Evolutionary conservation across 2,329 filamentous ascomycete species (phyloP), one percentile per base, ranked within the genome.

Genomic region (Cladobotryum protrusum): DNA sequence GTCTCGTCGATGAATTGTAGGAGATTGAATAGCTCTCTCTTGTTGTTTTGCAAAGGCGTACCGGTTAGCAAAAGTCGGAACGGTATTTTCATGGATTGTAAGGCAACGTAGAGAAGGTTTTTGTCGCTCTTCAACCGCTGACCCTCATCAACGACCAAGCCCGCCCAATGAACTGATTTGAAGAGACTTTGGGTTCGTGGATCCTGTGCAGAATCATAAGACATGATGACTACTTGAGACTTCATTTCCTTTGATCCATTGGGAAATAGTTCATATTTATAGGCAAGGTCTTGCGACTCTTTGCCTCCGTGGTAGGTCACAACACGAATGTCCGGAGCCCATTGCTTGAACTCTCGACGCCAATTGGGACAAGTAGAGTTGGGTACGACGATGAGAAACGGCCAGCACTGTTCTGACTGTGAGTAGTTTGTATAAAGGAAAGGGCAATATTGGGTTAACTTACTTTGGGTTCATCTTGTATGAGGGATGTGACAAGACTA

Each of bases 311-410:
- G 95, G 64, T 93, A 97, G 0, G 90, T 86, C n/a, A 96, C 90
- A 6, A 95, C 90, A 39, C 90, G 83, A 34, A 97, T 71, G 6
- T 81, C 81, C 1, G 92, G 92, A 0, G 87, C 85, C 92, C 92
- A 99, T 57, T 87, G 85, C 71, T 95, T 95, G 66, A 97, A 89
- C 64, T 99, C 93, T 44, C 92, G 84, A 5, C 92, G 86, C 92
- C 93, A 99, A 64, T 99, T 99, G n/a, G 90, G 82, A 65, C 90
- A 95, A 0, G 93, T 99, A 0, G 92, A 85, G 63, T 97, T 97
- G 0, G 93, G 93, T 1, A 95, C 92, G 2, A 96, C 89, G 3
- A 97, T 78, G 14, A 99, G 75, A 63, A 96, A 97, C 0, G 93
- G 93, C 79, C 87, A 97, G 67, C 89, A 93, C 62, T 71, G n/a